Percentiles rank a stretch among this genome's conserved stretches.
These are phyloP conservation scores for Backusella mclennaniae DNA, from an alignment of 192 early-diverging fungal genomes.

Conservation along the genomic window DNA sequence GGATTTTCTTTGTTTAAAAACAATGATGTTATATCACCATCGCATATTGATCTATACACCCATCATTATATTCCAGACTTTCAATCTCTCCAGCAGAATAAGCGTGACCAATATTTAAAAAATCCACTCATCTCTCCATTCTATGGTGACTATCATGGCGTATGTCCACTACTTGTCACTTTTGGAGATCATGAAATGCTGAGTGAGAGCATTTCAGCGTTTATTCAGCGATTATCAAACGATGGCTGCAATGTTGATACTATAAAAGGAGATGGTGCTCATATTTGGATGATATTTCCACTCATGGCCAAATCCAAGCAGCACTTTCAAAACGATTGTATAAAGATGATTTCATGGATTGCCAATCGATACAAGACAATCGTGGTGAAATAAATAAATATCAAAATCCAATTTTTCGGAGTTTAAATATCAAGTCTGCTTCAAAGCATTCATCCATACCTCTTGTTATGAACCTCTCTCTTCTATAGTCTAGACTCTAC, in stretches of 20 bases:
- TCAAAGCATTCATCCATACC: neutral
- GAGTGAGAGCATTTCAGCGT: neutral
- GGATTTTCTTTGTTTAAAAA: neutral
- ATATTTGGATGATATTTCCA: slow-evolving; percentile 1
- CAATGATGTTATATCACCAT: neutral
- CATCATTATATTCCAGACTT: neutral
- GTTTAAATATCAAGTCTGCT: neutral
- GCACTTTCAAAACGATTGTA: neutral
- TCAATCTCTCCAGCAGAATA: neutral
- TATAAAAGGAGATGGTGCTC: neutral
- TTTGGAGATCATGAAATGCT: slow-evolving; percentile 16
- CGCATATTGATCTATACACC: neutral
- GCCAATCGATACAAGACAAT: neutral
- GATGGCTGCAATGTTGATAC: neutral
- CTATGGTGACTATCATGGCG: neutral
- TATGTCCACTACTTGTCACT: neutral
- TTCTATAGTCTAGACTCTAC: slow-evolving; percentile 16
- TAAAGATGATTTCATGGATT: neutral
- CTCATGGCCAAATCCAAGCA: neutral
- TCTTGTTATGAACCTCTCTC: neutral
- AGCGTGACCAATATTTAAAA: neutral
- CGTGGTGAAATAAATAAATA: neutral
- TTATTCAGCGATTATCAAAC: neutral
- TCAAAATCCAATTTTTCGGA: neutral
- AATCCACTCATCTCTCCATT: slow-evolving; percentile 12